Percentiles rank a stretch among this genome's conserved stretches.
Conservation (phyloP, 257 asterid species). For the Solanum piurae region DNA sequence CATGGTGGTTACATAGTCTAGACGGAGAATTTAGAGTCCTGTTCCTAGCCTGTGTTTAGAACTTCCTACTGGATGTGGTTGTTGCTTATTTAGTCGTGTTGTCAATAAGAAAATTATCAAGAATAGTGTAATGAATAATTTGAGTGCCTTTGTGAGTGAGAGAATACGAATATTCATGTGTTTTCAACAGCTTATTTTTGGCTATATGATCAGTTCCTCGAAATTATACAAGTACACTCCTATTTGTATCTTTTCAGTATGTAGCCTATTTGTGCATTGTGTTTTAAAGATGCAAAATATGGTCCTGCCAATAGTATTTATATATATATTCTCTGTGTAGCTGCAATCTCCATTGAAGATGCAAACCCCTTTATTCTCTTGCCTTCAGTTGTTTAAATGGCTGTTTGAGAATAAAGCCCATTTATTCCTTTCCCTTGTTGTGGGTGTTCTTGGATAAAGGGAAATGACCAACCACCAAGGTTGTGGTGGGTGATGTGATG, state of each 20-base stretch:
- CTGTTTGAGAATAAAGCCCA: neutral
- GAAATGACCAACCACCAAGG: neutral
- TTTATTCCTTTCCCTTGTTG: neutral
- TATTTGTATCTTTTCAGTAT: neutral
- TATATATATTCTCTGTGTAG: neutral
- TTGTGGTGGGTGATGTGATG: neutral
- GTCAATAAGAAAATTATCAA: neutral
- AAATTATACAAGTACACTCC: neutral
- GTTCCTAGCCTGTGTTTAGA: neutral
- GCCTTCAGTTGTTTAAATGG: neutral
- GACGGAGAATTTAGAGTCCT: neutral
- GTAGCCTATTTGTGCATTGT: neutral
- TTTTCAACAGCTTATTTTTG: neutral
- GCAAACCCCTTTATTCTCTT: no score
- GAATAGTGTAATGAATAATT: constrained; percentile 2
- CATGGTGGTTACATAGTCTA: neutral
- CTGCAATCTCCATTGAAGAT: neutral
- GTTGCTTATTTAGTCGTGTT: neutral
- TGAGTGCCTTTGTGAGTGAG: neutral
- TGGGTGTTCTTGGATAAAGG: neutral
- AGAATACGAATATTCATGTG: neutral
- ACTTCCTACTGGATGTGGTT: constrained; percentile 8
- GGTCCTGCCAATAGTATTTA: neutral
- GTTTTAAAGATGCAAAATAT: neutral
- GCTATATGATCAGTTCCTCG: neutral